phyloP scores from a whole-genome alignment of 1,284 basidiomycete species.

The Pascua guehoae region DNA sequence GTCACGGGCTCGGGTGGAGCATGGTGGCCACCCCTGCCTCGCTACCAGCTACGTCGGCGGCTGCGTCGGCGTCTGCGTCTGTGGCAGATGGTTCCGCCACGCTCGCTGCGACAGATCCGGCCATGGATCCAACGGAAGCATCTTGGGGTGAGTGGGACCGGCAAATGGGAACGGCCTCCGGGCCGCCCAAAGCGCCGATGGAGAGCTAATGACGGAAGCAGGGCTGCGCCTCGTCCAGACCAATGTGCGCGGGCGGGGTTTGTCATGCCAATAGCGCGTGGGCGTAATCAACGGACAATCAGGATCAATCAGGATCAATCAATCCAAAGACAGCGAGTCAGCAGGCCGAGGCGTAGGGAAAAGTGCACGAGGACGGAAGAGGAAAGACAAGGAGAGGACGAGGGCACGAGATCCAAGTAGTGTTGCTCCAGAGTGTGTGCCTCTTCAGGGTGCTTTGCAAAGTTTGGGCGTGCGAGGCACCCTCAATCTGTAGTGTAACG shows the following conservation, averaged over 20 bases:
- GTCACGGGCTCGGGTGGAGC: constrained; percentile 25
- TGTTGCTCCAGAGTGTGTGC: too few relatives aligned
- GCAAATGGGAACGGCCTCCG: not conserved
- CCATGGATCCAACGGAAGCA: not conserved
- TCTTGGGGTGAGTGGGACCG: constrained; percentile 6
- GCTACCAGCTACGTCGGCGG: not conserved
- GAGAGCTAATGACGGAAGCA: constrained; percentile 6
- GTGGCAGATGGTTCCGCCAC: not conserved
- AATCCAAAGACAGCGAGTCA: too few relatives aligned
- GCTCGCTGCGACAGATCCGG: too few relatives aligned
- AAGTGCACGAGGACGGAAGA: too few relatives aligned
- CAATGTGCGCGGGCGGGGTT: constrained; percentile 1
- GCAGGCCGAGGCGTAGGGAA: not conserved
- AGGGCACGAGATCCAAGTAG: too few relatives aligned
- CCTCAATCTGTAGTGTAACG: too few relatives aligned
- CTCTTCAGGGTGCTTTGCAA: too few relatives aligned
- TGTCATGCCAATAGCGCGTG: not conserved
- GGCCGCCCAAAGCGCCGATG: too few relatives aligned
- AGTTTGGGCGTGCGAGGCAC: too few relatives aligned
- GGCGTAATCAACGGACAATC: too few relatives aligned
- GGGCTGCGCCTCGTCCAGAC: constrained; percentile 14
- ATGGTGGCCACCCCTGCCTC: constrained; percentile 18
- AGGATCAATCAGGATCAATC: too few relatives aligned
- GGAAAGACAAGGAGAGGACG: too few relatives aligned
- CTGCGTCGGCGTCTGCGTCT: not conserved